Evolutionary conservation across 352 stramenopile species (phyloP), one percentile per base, ranked within the genome.

Genomic region (Albugo laibachii): DNA sequence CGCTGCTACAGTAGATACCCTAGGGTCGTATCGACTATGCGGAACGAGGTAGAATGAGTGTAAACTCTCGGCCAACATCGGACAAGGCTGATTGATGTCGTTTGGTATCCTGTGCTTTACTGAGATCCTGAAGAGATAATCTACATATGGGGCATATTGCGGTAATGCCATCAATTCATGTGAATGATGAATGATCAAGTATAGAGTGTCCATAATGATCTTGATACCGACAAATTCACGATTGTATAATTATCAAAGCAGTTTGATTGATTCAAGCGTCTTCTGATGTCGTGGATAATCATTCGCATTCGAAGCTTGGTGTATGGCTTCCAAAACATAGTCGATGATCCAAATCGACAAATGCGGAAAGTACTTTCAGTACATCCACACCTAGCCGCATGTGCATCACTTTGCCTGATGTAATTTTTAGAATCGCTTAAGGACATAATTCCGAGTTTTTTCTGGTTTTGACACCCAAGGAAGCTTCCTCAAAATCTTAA

Each of bases 171-270:
- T 61, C 47, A 98, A 76, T 43, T 96, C 83, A 50, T 99, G 94
- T 31, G 89, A 95, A 59, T 96, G 83, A 54, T 98, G 85, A 43
- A 99, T 71, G 27, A 98, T 66, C 31, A 93, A 65, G 54, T 97
- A 95, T 12, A 98, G 63, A 49, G 84, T 83, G 40, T 97, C 86
- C 38, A 98, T 76, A 40, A 97, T 62, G 2, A 96, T 69, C 35
- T 88, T 87, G 43, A 80, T 84, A 36, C 80, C 88, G 45, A 97
- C 80, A 11, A 97, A 63, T 5, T 69, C 77, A 45, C 69, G 76
- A 48, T 85, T 93, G 64, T 93, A 97, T 13, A 98, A 61, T 50
- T 98, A 92, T 5, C 88, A 92, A 11, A 98, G 65, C 11, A 98
- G 56, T 49, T 95, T 85, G 8, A 92, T 77, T 53, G 88, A 87